phyloP scores from a whole-genome alignment of 2,329 filamentous ascomycete species.

The Diaporthe capsici region DNA sequence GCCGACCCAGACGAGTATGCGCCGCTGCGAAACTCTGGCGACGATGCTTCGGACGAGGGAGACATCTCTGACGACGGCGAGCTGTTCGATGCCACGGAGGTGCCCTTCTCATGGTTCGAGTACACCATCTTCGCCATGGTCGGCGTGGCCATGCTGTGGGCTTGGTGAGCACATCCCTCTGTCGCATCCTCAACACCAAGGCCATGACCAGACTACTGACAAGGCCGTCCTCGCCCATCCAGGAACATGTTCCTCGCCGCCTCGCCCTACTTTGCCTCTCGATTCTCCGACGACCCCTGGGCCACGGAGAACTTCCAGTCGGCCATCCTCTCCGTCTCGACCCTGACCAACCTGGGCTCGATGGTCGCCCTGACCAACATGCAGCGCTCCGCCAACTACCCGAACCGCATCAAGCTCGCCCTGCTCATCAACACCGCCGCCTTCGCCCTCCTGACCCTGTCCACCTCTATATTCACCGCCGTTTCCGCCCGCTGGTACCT shows the following conservation, averaged over 20 bases:
- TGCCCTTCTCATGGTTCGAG: constrained; percentile 85
- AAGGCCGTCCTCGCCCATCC: neutral
- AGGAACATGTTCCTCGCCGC: constrained; percentile 99
- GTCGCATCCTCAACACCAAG: neutral
- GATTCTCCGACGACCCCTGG: constrained; percentile 80
- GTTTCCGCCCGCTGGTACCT: constrained; percentile 79
- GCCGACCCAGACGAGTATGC: constrained; percentile 41
- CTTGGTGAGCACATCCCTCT: constrained; percentile 76
- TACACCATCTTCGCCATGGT: constrained; percentile 89
- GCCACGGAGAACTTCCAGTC: constrained; percentile 89
- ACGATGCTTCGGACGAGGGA: constrained; percentile 39
- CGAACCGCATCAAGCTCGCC: constrained; percentile 84
- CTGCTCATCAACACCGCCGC: constrained; percentile 82
- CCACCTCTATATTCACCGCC: constrained; percentile 78
- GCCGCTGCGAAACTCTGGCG: constrained; percentile 48
- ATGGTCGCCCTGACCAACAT: constrained; percentile 84
- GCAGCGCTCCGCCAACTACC: constrained; percentile 88
- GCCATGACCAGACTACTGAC: neutral
- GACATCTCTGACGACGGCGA: constrained; percentile 49
- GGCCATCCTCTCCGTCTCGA: constrained; percentile 88
- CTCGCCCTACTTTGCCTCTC: constrained; percentile 90
- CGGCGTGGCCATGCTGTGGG: constrained; percentile 96
- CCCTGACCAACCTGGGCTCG: constrained; percentile 82
- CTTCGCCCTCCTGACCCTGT: constrained; percentile 84
- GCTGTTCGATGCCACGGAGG: constrained; percentile 50